These are phyloP conservation scores for Russula olivacea DNA, from an alignment of 768 basidiomycete species.

Conservation along the genomic window DNA sequence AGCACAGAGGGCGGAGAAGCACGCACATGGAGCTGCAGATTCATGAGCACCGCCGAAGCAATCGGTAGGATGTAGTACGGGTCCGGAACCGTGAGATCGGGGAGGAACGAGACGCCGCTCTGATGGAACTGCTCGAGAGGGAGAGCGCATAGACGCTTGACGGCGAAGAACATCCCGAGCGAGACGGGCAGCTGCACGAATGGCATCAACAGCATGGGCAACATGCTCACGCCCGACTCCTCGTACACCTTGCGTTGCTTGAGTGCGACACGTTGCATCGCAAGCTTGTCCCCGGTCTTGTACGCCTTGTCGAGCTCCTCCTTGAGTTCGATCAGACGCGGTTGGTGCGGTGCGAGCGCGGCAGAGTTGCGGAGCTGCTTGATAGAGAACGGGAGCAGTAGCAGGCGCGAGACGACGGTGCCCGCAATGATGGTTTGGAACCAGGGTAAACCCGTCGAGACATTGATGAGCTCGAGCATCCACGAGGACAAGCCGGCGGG, in stretches of 20 bases:
- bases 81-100: conserved; percentile 73
- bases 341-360: conserved; percentile 53
- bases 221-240: conserved; percentile 59
- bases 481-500: conserved; percentile 60
- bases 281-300: conserved; percentile 35
- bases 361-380: conserved; percentile 52
- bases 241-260: conserved; percentile 50
- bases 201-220: conserved; percentile 47
- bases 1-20: background rate
- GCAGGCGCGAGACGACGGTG: conserved; percentile 53
- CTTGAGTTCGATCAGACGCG: conserved; percentile 50
- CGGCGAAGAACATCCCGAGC: conserved; percentile 76
- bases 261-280: conserved; percentile 39
- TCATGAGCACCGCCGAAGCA: conserved; percentile 50
- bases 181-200: conserved; percentile 72
- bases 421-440: conserved; percentile 73
- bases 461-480: conserved; percentile 63
- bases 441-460: conserved; percentile 70
- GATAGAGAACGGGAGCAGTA: conserved; percentile 57
- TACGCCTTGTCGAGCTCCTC: conserved; percentile 39
- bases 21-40: conserved; percentile 64
- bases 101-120: conserved; percentile 68
- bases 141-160: conserved; percentile 62
- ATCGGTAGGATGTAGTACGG: conserved; percentile 71
- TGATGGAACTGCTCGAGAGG: conserved; percentile 70